Conservation (phyloP, 345 rosid genomes). For the Linum trigynum region DNA sequence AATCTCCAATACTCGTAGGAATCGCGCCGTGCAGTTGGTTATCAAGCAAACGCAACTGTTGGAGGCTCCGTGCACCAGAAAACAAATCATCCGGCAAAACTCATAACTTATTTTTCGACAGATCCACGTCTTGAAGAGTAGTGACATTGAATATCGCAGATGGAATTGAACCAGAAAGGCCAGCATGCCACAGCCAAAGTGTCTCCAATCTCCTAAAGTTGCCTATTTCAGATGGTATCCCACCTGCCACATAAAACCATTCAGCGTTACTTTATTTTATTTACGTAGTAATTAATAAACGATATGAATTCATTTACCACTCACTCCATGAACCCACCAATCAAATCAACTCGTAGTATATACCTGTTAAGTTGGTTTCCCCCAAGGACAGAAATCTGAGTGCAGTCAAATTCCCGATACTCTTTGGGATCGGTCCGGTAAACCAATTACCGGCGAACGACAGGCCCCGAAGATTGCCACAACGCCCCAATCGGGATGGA, state of each 20-base stretch:
- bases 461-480: background rate
- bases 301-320: no score
- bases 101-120: background rate
- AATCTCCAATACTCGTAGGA: conserved; percentile 2
- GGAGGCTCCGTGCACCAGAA: background rate
- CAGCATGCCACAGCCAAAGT: background rate
- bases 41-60: background rate
- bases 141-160: background rate
- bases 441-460: conserved; percentile 6
- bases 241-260: background rate
- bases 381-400: background rate
- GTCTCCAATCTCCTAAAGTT: background rate
- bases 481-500: no score
- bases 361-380: background rate
- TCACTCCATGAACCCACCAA: no score
- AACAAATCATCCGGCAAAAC: background rate
- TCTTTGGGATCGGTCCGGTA: background rate
- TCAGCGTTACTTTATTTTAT: no score
- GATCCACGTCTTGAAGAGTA: background rate
- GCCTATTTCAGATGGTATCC: conserved; percentile 10
- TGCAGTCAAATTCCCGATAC: no score
- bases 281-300: no score
- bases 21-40: conserved; percentile 5
- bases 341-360: no score
- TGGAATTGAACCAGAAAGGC: conserved; percentile 3